Conservation (phyloP, 371 early-diverging fungal species). For the Syncephalastrum monosporum region DNA sequence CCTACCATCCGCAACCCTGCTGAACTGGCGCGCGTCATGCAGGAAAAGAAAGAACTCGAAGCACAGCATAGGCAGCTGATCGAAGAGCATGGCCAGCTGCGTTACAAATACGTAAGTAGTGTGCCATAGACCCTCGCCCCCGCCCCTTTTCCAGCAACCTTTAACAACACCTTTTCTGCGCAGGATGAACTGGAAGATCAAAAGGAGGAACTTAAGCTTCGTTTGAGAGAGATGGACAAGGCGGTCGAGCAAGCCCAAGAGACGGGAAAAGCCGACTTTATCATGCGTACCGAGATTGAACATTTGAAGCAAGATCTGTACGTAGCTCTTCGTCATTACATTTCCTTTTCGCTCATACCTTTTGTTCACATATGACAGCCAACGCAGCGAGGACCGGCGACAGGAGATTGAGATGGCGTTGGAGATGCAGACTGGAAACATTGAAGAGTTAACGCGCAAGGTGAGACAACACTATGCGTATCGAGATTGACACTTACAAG, state of each 20-base stretch:
- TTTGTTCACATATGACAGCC: conserved; percentile 33
- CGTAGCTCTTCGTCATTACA: conserved; percentile 18
- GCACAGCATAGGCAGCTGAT: conserved; percentile 53
- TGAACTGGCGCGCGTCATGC: conserved; percentile 21
- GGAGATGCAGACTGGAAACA: conserved; percentile 54
- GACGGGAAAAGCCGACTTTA: conserved; percentile 80
- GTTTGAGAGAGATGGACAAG: conserved; percentile 70
- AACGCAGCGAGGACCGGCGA: conserved; percentile 74
- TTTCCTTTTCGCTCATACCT: neutral
- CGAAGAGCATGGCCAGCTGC: conserved; percentile 56
- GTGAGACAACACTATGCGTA: conserved; percentile 23
- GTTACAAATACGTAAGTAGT: conserved; percentile 58
- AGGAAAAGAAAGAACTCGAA: conserved; percentile 63
- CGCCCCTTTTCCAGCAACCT: neutral
- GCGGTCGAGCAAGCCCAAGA: conserved; percentile 68
- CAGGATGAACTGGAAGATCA: conserved; percentile 70
- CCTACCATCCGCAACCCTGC: conserved; percentile 20
- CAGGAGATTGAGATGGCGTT: conserved; percentile 71
- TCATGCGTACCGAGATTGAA: conserved; percentile 86
- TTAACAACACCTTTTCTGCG: neutral
- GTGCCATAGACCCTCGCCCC: neutral
- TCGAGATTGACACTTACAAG: neutral
- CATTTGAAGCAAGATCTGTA: conserved; percentile 82
- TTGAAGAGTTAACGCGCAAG: conserved; percentile 68
- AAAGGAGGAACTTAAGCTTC: conserved; percentile 62